Conservation (phyloP, 371 early-diverging fungal species). For the Mortierella sp. region DNA sequence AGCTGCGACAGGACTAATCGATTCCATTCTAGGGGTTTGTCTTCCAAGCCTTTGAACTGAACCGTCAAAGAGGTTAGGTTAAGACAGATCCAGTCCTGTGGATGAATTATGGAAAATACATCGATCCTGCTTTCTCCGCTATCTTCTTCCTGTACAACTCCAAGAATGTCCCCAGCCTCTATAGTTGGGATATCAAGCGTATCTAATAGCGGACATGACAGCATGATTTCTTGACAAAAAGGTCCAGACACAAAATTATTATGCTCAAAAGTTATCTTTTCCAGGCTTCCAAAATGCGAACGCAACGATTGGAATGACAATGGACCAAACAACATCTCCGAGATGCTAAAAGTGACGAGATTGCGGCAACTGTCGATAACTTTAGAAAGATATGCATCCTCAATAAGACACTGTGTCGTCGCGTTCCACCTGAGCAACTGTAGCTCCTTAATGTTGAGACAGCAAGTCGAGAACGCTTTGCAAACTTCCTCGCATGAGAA, state of each 20-base stretch:
- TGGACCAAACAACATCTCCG: not conserved
- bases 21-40: not conserved
- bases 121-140: not conserved
- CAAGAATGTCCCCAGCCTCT: not conserved
- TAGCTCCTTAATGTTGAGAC: not conserved
- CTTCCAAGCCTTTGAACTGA: not conserved
- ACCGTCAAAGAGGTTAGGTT: not conserved
- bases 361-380: not conserved
- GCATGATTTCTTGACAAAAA: not conserved
- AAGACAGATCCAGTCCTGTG: slow-evolving; percentile 4
- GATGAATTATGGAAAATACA: not conserved
- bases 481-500: not conserved
- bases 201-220: not conserved
- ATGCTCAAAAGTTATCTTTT: not conserved
- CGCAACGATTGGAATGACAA: not conserved
- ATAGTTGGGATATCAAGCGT: not conserved
- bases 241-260: not conserved
- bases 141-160: not conserved
- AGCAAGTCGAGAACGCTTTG: not conserved
- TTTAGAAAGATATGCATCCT: not conserved
- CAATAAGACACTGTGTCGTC: not conserved
- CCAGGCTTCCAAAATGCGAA: not conserved
- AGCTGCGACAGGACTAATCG: not conserved
- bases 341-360: not conserved
- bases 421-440: not conserved